Base-by-base conservation (phyloP, 331 rosid species). In the Malus hybrid region DNA sequence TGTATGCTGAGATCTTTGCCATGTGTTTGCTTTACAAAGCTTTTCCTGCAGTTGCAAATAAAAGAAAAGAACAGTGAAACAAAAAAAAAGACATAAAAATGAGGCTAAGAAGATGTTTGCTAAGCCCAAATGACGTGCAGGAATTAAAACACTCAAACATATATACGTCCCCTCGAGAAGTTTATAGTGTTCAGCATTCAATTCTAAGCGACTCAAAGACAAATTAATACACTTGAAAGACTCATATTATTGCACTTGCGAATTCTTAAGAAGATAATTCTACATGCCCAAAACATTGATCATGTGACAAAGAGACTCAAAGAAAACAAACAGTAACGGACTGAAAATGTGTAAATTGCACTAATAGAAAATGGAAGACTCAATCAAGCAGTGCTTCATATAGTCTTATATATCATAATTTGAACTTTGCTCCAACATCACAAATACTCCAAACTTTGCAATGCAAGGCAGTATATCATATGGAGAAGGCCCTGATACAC, bases 1-100 rank as follows among this genome's bases (percentile, higher is more conserved):
- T 79, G 97, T 87, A 55, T 93, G 96, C 81, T 90, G 97, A 27
- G 96, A 88, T 78, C 99, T 89, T 76, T 92, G 97, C 97, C 99
- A 90, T 16, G 87, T 92, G 82, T 94, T 92, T 65, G 97, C 96
- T 82, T 92, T 92, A 76, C 99, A 94, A 68, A 92, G 90, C 73
- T 94, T 90, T 76, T 94, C 99, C 99, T 94, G 93, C 73, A 71
- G 33, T 60, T 48, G 55, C 68, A 69, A 70, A 74, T 69, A 54
- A 59, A 31, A 79, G 55, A 63, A 80, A 52, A 56, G 54, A 67
- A 10, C 68, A 16, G 6, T 54, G 34, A 62, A n/a, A 62, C 10
- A 68, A 46, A 34, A 70, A 14, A 63, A 55, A 52, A 5, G 76
- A 62, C 22, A 59, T 31, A 61, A 63, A 64, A 80, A 63, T 54